Evolutionary conservation across 768 basidiomycete species (phyloP).

Genomic region (Rickenella mellea): DNA sequence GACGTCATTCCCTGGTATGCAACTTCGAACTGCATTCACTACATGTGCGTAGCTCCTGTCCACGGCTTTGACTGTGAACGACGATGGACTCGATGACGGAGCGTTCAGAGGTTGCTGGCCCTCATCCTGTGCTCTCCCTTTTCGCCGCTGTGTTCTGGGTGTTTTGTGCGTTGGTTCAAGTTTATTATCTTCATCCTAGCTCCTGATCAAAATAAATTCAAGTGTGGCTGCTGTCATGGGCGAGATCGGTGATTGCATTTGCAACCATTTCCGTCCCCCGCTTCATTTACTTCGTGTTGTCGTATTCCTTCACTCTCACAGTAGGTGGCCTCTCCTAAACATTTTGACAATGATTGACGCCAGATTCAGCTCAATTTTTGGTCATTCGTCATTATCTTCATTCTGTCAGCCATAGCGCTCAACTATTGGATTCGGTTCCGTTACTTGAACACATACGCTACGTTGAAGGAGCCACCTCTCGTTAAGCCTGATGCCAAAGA

Average conservation of each 20-base stretch:
- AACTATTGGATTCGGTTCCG: slow-evolving; percentile 83
- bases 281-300: slow-evolving; percentile 66
- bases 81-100: slow-evolving; percentile 17
- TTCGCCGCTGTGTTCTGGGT: slow-evolving; percentile 82
- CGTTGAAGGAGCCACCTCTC: slow-evolving; percentile 73
- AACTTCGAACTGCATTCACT: no score
- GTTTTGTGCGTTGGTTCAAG: slow-evolving; percentile 38
- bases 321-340: slow-evolving; percentile 29
- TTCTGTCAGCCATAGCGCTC: slow-evolving; percentile 51
- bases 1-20: no score
- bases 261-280: slow-evolving; percentile 77
- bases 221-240: slow-evolving; percentile 84
- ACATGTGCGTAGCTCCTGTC: no score
- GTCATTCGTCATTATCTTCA: slow-evolving; percentile 75
- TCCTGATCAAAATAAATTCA: slow-evolving; percentile 7
- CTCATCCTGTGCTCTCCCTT: slow-evolving; percentile 68
- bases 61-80: no score
- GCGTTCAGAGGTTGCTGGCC: slow-evolving; percentile 22
- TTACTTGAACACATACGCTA: slow-evolving; percentile 66
- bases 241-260: slow-evolving; percentile 64
- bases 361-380: slow-evolving; percentile 76
- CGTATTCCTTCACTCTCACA: slow-evolving; percentile 85
- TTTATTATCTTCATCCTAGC: slow-evolving; percentile 2
- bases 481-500: slow-evolving; percentile 78
- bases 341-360: slow-evolving; percentile 3